Percentiles rank a stretch among this genome's conserved stretches.
Conservation (phyloP, 2,329 filamentous ascomycete species). For the Kalaharituber pfeilii region DNA sequence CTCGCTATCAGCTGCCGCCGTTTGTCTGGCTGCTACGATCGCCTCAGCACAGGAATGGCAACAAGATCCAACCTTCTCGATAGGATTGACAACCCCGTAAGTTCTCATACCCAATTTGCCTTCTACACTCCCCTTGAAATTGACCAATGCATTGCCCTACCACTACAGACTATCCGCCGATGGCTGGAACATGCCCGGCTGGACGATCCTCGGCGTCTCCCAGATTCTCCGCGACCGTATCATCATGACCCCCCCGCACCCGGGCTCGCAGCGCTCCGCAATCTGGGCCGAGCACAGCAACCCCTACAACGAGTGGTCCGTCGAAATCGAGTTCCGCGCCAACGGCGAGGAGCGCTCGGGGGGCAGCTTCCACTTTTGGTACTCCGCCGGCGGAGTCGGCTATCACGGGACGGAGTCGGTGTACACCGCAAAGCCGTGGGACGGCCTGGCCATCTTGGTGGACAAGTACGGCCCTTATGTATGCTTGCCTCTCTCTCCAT, state of each 20-base stretch:
- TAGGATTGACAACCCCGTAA: slow-evolving; percentile 16
- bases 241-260: slow-evolving; percentile 74
- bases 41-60: background rate
- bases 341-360: slow-evolving; percentile 69
- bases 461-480: slow-evolving; percentile 44
- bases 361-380: slow-evolving; percentile 86
- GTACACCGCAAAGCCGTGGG: slow-evolving; percentile 39
- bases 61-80: slow-evolving; percentile 11
- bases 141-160: background rate
- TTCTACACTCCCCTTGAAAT: no score
- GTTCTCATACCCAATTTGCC: background rate
- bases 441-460: slow-evolving; percentile 74
- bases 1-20: background rate
- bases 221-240: slow-evolving; percentile 72
- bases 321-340: slow-evolving; percentile 73
- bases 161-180: slow-evolving; percentile 46
- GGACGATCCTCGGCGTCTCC: slow-evolving; percentile 38
- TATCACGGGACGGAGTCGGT: slow-evolving; percentile 44
- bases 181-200: slow-evolving; percentile 37
- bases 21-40: background rate
- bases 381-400: slow-evolving; percentile 26
- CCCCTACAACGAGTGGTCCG: slow-evolving; percentile 53
- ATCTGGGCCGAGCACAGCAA: slow-evolving; percentile 57
- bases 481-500: background rate
- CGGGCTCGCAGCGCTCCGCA: slow-evolving; percentile 68